Percentiles rank a stretch among this genome's conserved stretches.
phyloP scores from a whole-genome alignment of 2,329 filamentous ascomycete genomes.

The Nigrospora osmanthi region DNA sequence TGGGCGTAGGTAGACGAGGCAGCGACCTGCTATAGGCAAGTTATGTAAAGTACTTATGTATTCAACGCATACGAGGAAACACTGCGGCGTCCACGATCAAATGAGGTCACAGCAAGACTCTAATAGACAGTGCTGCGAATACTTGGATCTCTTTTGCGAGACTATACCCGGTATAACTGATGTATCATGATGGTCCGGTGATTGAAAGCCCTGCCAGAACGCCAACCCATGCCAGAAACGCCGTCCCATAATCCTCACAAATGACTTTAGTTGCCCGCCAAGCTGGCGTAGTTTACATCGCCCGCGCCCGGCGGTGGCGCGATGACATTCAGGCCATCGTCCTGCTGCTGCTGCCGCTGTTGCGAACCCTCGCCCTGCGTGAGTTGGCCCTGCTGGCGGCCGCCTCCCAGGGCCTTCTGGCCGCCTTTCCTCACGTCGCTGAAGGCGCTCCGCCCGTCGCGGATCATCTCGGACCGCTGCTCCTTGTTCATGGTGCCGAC shows the following conservation, averaged over 20 bases:
- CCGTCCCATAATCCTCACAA: slow-evolving; percentile 1
- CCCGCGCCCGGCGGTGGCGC: slow-evolving; percentile 73
- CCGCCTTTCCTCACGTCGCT: slow-evolving; percentile 26
- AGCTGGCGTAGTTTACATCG: slow-evolving; percentile 76
- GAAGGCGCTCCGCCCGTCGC: slow-evolving; percentile 62
- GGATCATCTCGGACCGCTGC: slow-evolving; percentile 70
- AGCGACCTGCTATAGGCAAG: no score
- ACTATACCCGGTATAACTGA: no score
- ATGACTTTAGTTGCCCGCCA: slow-evolving; percentile 64
- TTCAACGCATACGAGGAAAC: no score
- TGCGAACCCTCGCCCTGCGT: slow-evolving; percentile 17
- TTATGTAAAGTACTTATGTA: no score
- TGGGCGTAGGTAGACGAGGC: no score
- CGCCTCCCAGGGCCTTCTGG: slow-evolving; percentile 22
- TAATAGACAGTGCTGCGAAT: no score
- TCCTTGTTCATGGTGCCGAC: slow-evolving; percentile 88
- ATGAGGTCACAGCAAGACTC: no score
- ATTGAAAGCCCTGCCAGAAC: slow-evolving; percentile 10
- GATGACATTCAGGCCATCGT: slow-evolving; percentile 36
- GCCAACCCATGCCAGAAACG: slow-evolving; percentile 16
- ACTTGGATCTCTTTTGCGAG: no score
- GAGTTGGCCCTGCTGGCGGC: slow-evolving; percentile 15
- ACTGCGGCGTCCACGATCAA: no score
- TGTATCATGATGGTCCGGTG: no score
- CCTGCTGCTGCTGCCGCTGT: slow-evolving; percentile 14